Evolutionary conservation across 140 eudicot genomes (phyloP), one percentile per base, ranked within the genome.

Genomic region (Senecio squalidus): DNA sequence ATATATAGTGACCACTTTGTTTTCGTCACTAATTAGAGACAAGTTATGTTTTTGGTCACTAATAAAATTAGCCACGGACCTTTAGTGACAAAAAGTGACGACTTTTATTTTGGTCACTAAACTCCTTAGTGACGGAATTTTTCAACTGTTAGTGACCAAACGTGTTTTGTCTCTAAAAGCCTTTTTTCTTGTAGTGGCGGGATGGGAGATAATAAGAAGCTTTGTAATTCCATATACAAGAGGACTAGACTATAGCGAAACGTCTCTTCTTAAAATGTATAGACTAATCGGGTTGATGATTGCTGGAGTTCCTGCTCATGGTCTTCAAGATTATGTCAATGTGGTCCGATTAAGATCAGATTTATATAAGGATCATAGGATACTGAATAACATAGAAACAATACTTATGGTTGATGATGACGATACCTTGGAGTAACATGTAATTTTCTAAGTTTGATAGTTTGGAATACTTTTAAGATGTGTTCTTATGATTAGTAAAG

Each of bases 161-260:
- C n/a, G n/a, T n/a, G n/a, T n/a, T n/a, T n/a, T n/a, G n/a, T n/a
- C n/a, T n/a, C n/a, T n/a, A n/a, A n/a, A n/a, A n/a, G n/a, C n/a
- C n/a, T n/a, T n/a, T n/a, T n/a, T n/a, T n/a, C n/a, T n/a, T n/a
- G n/a, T n/a, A n/a, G n/a, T n/a, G n/a, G n/a, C 82, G 4, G 9
- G 24, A 3, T 84, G 93, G 93, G 87, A 84, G 78, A 45, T 84
- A 17, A 46, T 70, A 50, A 84, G 93, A 58, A 71, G 93, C 64
- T 80, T 76, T 46, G 13, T 74, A 25, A 74, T 76, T 44, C 72
- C 84, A 0, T 44, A 20, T 31, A 33, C 63, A 41, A 62, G 62
- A 55, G 87, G 84, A 49, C 51, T 54, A 23, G 84, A 74, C 2
- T 80, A 73, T 50, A 70, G 45, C 51, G 93, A 83, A 71, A 49